Percentiles rank a stretch among this genome's conserved stretches.
phyloP scores from a whole-genome alignment of 495 filamentous ascomycete genomes.

The Umbilicaria muhlenbergii region DNA sequence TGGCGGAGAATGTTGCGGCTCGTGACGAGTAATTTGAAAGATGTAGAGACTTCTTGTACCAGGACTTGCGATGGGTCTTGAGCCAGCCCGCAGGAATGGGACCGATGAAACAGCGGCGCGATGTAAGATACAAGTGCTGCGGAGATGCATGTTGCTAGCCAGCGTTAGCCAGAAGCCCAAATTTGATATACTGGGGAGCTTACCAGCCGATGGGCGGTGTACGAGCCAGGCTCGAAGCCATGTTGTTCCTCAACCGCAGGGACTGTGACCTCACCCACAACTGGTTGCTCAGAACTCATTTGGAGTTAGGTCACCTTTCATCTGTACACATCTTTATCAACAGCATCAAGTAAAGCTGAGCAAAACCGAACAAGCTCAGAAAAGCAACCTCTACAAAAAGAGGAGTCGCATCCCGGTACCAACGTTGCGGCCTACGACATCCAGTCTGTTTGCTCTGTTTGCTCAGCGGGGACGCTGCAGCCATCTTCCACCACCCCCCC shows the following conservation, averaged over 20 bases:
- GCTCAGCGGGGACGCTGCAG: not conserved
- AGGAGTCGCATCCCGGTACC: too few species aligned
- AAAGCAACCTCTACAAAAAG: too few species aligned
- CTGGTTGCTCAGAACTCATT: not conserved
- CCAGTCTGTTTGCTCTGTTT: not conserved
- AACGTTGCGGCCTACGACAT: too few species aligned
- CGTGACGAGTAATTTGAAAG: constrained; percentile 42
- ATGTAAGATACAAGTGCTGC: constrained; percentile 46
- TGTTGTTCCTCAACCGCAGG: not conserved
- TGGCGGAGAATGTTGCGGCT: constrained; percentile 36
- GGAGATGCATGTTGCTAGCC: constrained; percentile 44
- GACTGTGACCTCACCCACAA: not conserved
- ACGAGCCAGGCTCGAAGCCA: constrained; percentile 25
- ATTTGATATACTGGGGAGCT: not conserved
- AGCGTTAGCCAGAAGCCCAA: not conserved
- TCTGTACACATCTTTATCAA: not conserved
- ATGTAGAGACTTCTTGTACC: constrained; percentile 40
- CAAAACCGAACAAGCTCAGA: too few species aligned
- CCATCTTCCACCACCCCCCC: not conserved
- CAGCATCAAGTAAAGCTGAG: too few species aligned
- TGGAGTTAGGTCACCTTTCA: too few species aligned
- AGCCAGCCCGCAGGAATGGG: constrained; percentile 56
- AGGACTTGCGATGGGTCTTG: constrained; percentile 45
- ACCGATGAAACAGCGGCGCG: constrained; percentile 49
- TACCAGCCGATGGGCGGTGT: constrained; percentile 41